Base-by-base conservation (phyloP, 2,329 filamentous ascomycete genomes). In the Fusarium redolens region DNA sequence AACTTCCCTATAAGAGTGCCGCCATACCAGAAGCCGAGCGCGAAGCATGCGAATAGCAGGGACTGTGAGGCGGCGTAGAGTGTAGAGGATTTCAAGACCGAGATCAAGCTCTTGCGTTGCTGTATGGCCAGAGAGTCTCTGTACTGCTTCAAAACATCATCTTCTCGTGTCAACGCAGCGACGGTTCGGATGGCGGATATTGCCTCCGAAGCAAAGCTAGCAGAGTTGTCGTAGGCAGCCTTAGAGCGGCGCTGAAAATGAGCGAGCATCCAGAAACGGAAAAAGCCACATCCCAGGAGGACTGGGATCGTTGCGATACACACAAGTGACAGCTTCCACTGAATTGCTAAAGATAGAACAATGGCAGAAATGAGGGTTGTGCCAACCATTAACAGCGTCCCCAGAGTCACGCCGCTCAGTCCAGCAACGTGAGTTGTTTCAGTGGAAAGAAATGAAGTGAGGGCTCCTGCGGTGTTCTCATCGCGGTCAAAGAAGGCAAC, bases 181-280 rank as follows among this genome's bases (percentile, higher is more conserved):
- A 98, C 95, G 4, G 96, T 98, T 57, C 96, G 92, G 74, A 98
- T 98, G 11, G 95, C 93, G 4, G 94, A 95, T 37, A 97, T 97
- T 47, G 95, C 95, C 82, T 99, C 96, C 51, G 95, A 96, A 15
- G 96, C 96, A 79, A 93, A 97, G 62, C 92, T 92, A 12, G 96
- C 96, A 65, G 94, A 96, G 64, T 88, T 85, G 78, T 94, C 88
- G 79, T 98, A 95, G 7, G 94, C 92, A 73, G 87, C 86, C 85
- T 96, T 97, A 3, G 94, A 92, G 30, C 93, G 92, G 41, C 87
- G 87, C 83, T 93, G 93, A 85, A 94, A 97, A 72, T 90, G 88
- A 4, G 93, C 91, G 28, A 97, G 87, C 83, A 96, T 91, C 83
- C 90, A 95, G 83, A 98, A 97, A 7, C 95, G 91, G 82, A 95